Evolutionary conservation across 345 rosid species (phyloP).

Genomic region (Salix viminalis): DNA sequence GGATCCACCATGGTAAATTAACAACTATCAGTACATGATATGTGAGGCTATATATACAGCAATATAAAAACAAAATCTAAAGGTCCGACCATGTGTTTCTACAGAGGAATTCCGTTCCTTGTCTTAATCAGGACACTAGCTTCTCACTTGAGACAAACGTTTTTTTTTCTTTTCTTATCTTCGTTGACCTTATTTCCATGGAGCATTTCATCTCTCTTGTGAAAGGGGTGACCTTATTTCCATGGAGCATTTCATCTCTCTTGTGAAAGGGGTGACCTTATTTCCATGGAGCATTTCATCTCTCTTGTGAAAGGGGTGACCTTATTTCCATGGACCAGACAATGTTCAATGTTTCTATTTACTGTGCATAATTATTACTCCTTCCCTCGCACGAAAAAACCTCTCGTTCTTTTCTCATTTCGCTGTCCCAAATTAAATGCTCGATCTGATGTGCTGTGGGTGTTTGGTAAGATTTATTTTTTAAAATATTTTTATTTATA

Average conservation of each 20-base stretch:
- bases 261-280: not conserved
- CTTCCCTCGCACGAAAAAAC: no score
- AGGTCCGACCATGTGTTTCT: constrained; percentile 36
- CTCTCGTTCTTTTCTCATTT: no score
- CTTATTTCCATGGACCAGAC: not conserved
- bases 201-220: not conserved
- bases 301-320: not conserved
- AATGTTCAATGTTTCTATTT: no score
- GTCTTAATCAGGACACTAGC: constrained; percentile 10
- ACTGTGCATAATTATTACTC: no score
- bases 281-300: not conserved
- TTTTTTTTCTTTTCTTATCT: not conserved
- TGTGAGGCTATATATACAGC: not conserved
- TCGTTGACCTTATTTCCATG: constrained; percentile 5
- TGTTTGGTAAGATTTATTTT: no score
- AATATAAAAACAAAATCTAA: not conserved
- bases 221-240: constrained; percentile 1
- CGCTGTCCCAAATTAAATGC: no score
- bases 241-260: not conserved
- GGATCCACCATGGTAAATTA: no score
- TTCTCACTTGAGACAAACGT: not conserved
- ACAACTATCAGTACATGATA: no score
- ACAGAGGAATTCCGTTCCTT: constrained; percentile 34
- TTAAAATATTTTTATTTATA: no score
- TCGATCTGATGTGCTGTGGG: no score